Conservation (phyloP, 495 filamentous ascomycete species). For the Xylaria curta region DNA sequence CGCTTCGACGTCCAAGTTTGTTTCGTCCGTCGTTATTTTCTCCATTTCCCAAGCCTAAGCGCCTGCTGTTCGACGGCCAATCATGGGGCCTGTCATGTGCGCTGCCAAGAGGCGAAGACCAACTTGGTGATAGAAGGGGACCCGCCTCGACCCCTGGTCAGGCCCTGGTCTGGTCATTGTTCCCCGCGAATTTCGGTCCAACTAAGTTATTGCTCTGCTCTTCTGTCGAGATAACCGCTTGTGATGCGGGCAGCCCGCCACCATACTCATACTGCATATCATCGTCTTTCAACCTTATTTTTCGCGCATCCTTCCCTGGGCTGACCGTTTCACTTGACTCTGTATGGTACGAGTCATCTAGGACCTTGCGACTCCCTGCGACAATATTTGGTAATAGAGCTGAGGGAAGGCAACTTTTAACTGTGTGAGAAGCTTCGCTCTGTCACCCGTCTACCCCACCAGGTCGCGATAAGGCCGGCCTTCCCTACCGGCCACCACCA, state of each 20-base stretch:
- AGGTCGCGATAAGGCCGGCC: conserved; percentile 22
- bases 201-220: neutral
- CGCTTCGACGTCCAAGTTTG: conserved; percentile 4
- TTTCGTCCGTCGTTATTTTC: neutral
- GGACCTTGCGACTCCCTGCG: neutral
- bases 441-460: conserved; percentile 6
- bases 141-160: conserved; percentile 19
- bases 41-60: conserved; percentile 13
- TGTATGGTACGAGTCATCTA: neutral
- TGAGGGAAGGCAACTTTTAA: neutral
- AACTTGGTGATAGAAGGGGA: neutral
- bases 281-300: neutral
- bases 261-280: neutral
- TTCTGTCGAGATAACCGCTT: conserved; percentile 3
- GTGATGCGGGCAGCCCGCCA: neutral
- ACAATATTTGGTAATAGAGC: neutral
- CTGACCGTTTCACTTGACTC: neutral
- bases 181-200: conserved; percentile 17
- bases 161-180: neutral
- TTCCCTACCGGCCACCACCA: conserved; percentile 2
- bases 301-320: neutral
- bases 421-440: conserved; percentile 4
- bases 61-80: conserved; percentile 20
- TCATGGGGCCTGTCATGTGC: conserved; percentile 14
- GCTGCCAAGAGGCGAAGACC: conserved; percentile 11